Evolutionary conservation across 768 basidiomycete species (phyloP).

Genomic region (Suillus plorans): DNA sequence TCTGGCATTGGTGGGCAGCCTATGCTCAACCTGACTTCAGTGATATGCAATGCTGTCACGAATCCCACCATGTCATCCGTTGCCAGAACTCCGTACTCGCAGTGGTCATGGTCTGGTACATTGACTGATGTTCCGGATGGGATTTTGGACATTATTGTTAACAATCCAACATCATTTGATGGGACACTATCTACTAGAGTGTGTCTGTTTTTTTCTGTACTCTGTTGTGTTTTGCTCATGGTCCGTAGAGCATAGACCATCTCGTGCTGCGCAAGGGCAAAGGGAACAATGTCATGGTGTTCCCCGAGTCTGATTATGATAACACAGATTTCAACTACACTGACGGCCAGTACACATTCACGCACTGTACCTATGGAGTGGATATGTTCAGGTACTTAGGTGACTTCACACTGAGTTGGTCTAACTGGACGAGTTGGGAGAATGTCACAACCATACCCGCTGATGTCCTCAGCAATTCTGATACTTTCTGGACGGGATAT

Average conservation of each 20-base stretch:
- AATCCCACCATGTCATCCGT: slow-evolving; percentile 51
- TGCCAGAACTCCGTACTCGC: slow-evolving; percentile 53
- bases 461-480: slow-evolving; percentile 44
- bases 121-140: slow-evolving; percentile 79
- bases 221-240: slow-evolving; percentile 7
- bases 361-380: slow-evolving; percentile 82
- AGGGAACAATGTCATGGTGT: slow-evolving; percentile 79
- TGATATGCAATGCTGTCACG: slow-evolving; percentile 47
- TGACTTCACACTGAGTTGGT: slow-evolving; percentile 81
- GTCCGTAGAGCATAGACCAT: slow-evolving; percentile 62
- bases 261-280: slow-evolving; percentile 80
- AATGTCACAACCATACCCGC: slow-evolving; percentile 63
- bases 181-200: slow-evolving; percentile 56
- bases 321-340: slow-evolving; percentile 53
- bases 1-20: slow-evolving; percentile 62
- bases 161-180: slow-evolving; percentile 46
- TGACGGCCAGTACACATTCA: slow-evolving; percentile 69
- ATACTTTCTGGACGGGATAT: slow-evolving; percentile 73
- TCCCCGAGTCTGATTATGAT: slow-evolving; percentile 80
- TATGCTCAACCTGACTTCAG: slow-evolving; percentile 43
- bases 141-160: slow-evolving; percentile 70
- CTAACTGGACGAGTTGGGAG: slow-evolving; percentile 81
- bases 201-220: slow-evolving; percentile 11
- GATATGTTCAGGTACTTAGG: slow-evolving; percentile 85
- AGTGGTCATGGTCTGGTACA: slow-evolving; percentile 75